A percentile compares a stretch with the other conserved stretches of the same genome.
phyloP scores from a whole-genome alignment of 257 asterid genomes.

The Voacanga thouarsii region DNA sequence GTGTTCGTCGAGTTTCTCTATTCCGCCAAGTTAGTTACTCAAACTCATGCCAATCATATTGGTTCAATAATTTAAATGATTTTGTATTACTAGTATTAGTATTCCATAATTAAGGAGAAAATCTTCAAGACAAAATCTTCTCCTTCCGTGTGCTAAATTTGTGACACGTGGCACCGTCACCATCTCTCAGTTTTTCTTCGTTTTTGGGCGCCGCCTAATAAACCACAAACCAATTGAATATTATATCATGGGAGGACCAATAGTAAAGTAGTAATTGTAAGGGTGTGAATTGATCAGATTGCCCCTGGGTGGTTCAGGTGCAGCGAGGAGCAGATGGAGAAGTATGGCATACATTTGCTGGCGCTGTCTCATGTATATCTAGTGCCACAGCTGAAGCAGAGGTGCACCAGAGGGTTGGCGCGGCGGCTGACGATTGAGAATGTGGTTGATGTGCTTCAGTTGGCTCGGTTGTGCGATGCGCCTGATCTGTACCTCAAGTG shows the following conservation, averaged over 20 bases:
- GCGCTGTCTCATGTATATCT: constrained; percentile 81
- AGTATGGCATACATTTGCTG: constrained; percentile 67
- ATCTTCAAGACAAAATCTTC: background rate
- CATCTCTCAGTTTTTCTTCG: background rate
- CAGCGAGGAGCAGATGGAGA: constrained; percentile 70
- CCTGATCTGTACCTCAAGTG: constrained; percentile 76
- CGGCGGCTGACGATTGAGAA: constrained; percentile 45
- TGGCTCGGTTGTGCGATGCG: constrained; percentile 81
- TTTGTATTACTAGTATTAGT: background rate
- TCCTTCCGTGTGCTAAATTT: constrained; percentile 4
- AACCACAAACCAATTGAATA: background rate
- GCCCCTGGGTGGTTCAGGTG: constrained; percentile 48
- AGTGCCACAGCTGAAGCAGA: constrained; percentile 78
- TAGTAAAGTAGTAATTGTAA: background rate
- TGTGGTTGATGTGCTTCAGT: constrained; percentile 82
- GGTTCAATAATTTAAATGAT: background rate
- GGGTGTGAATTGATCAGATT: constrained; percentile 18
- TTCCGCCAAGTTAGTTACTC: constrained; percentile 59
- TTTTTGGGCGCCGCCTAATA: background rate
- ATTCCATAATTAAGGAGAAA: background rate
- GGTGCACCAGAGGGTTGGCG: constrained; percentile 53
- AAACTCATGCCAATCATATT: constrained; percentile 21
- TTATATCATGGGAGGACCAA: background rate
- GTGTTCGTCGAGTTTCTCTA: constrained; percentile 62
- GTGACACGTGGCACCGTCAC: constrained; percentile 9